Percentiles rank a stretch among this genome's conserved stretches.
Evolutionary conservation across 768 basidiomycete genomes (phyloP).

Genomic region (Pleurotus platypus): DNA sequence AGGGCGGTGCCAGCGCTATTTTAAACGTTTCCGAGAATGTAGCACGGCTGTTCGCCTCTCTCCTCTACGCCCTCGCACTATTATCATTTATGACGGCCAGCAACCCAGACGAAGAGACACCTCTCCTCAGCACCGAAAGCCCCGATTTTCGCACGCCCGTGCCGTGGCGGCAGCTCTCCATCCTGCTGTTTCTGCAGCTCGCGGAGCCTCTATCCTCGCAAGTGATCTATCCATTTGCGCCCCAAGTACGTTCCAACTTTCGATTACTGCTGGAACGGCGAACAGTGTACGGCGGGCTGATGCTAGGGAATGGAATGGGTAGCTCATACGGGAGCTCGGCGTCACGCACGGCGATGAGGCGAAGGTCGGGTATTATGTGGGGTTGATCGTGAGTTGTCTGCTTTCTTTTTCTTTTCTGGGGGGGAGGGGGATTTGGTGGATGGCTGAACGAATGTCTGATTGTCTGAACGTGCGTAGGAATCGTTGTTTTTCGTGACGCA

Average conservation of each 20-base stretch:
- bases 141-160: constrained; percentile 42
- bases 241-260: constrained; percentile 43
- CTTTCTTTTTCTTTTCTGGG: neutral
- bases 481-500: constrained; percentile 50
- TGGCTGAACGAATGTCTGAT: too few species aligned
- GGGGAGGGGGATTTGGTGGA: too few species aligned
- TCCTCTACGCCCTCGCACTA: too few species aligned
- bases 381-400: constrained; percentile 49
- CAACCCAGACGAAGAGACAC: neutral
- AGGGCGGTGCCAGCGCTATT: too few species aligned
- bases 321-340: constrained; percentile 53
- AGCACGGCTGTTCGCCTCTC: too few species aligned
- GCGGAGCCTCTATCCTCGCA: constrained; percentile 73
- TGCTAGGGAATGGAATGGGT: neutral
- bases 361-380: constrained; percentile 73
- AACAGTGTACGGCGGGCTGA: neutral
- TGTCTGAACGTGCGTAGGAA: constrained; percentile 29
- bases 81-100: neutral
- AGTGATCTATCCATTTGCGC: constrained; percentile 73
- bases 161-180: constrained; percentile 65
- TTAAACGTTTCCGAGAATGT: too few species aligned
- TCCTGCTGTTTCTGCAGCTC: constrained; percentile 69
- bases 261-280: neutral
- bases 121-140: neutral
- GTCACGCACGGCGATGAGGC: constrained; percentile 69